These are phyloP conservation scores for Colletotrichum melonis DNA, from an alignment of 2,329 filamentous ascomycete species.

Conservation along the genomic window DNA sequence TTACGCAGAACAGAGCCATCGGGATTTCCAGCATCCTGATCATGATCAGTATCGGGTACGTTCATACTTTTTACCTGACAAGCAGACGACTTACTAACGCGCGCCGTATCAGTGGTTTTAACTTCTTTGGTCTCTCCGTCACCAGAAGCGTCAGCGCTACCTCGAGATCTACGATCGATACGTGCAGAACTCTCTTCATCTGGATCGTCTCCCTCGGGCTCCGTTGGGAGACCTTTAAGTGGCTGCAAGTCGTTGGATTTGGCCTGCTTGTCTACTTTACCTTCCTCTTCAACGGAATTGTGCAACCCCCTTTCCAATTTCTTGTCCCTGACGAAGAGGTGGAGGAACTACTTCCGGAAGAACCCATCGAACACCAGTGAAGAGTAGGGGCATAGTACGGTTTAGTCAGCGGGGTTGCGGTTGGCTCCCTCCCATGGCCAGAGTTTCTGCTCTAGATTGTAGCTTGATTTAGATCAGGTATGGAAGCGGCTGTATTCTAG, in stretches of 20 bases:
- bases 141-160: conserved; percentile 92
- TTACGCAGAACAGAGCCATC: conserved; percentile 78
- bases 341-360: conserved; percentile 79
- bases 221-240: conserved; percentile 98
- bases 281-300: conserved; percentile 94
- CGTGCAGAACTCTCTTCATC: conserved; percentile 96
- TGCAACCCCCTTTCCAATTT: conserved; percentile 82
- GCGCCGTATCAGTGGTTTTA: conserved; percentile 79
- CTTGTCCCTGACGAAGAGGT: conserved; percentile 68
- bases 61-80: not conserved
- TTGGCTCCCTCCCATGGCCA: not conserved
- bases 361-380: conserved; percentile 78
- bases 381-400: not conserved
- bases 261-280: conserved; percentile 93
- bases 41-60: conserved; percentile 97
- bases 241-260: conserved; percentile 92
- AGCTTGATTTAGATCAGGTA: not conserved
- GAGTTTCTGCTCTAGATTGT: not conserved
- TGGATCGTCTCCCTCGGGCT: conserved; percentile 95
- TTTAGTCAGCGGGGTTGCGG: not conserved
- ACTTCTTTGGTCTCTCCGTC: conserved; percentile 97
- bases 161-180: conserved; percentile 95
- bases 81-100: conserved; percentile 29
- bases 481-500: not conserved
- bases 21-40: conserved; percentile 85